Base-by-base conservation (phyloP, 2,329 filamentous ascomycete genomes). In the Epichloe sp. region DNA sequence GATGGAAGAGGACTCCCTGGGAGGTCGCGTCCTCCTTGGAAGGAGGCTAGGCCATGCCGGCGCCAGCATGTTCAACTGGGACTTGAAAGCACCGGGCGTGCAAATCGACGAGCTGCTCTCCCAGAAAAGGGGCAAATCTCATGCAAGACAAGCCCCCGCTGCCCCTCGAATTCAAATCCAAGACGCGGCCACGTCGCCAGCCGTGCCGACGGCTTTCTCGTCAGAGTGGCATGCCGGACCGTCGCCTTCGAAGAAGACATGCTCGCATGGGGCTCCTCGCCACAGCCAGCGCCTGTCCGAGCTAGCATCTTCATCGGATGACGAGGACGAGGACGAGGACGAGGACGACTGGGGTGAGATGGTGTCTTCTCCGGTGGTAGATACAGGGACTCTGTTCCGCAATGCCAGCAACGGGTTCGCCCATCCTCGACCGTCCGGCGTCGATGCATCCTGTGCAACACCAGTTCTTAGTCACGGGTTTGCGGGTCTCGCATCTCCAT, bases 1-100 rank as follows among this genome's bases (percentile, higher is more conserved):
- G 82, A 80, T 83, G 72, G 78, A 82, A 57, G 77, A 83, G 57
- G 80, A 81, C 56, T 77, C 77, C 0, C 76, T 79, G 31, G 69
- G 75, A 2, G 77, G 78, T 1, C 72, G 73, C n/a, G 61, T 65
- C 6, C 62, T 66, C 23, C 59, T 67, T 3, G 67, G 69, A 0
- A 64, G 68, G 45, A 65, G 70, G 15, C 59, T 60, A 0, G 66
- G 64, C 1, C 62, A 62, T 17, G 68, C 71, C 17, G 74, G 72
- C 40, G 70, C 69, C 5, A 72, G 70, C 52, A 71, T 77, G 56
- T 84, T 83, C 62, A 78, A 80, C 34, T 84, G 80, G 80, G 76
- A 82, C 55, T 74, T 73, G 14, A 69, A 71, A 17, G 71, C 73
- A 0, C 69, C 74, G 34, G 70, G 72, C 10, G 67, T 80, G 2